phyloP scores from a whole-genome alignment of 306 rosid species.

The Potentilla sterilis region DNA sequence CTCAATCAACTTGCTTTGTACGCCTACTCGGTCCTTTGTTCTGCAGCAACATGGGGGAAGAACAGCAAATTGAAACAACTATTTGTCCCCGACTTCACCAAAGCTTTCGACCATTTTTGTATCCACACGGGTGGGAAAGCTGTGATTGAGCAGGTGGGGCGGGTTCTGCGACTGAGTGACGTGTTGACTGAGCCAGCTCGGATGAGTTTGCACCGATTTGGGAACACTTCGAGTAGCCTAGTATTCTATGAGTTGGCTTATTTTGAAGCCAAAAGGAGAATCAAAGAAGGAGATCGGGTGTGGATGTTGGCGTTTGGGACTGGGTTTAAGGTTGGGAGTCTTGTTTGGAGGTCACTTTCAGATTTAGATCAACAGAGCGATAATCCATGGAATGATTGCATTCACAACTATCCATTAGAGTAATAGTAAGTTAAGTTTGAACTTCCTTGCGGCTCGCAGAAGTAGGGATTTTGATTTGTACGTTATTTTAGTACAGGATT shows the following conservation, averaged over 20 bases:
- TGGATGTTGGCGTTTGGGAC: constrained; percentile 34
- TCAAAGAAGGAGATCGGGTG: constrained; percentile 22
- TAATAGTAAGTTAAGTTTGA: neutral
- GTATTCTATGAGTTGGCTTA: constrained; percentile 32
- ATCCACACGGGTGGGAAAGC: constrained; percentile 27
- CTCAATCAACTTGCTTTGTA: constrained; percentile 5
- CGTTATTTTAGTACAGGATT: neutral
- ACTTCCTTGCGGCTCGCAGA: neutral
- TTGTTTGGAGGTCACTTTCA: constrained; percentile 24
- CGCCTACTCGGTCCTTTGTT: neutral
- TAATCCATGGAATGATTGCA: constrained; percentile 26
- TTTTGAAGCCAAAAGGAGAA: constrained; percentile 20
- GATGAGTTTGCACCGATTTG: constrained; percentile 31
- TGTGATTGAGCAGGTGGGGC: constrained; percentile 24
- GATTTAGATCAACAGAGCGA: constrained; percentile 2
- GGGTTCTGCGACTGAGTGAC: constrained; percentile 11
- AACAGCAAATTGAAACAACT: neutral
- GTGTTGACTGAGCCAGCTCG: constrained; percentile 27
- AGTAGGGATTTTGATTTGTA: neutral
- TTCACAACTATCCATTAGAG: constrained; percentile 17
- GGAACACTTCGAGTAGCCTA: constrained; percentile 31
- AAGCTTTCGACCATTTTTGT: constrained; percentile 31
- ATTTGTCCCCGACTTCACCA: constrained; percentile 20
- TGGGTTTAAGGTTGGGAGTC: constrained; percentile 28
- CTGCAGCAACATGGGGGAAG: neutral